phyloP scores from a whole-genome alignment of 169 alveolate species.

The Plasmodium vivax region DNA sequence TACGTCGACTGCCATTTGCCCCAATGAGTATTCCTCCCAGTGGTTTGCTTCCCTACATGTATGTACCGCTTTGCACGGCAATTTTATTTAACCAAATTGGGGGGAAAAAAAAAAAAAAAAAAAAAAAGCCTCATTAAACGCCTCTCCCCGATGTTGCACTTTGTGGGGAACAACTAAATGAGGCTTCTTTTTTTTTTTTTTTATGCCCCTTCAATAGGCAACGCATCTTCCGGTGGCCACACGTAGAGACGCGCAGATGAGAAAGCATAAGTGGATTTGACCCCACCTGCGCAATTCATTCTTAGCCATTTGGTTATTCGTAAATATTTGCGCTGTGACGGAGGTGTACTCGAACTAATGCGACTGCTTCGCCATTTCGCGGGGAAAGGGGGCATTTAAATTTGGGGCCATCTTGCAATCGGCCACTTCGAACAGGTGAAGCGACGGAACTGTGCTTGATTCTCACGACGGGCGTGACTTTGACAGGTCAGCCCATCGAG shows the following conservation, averaged over 20 bases:
- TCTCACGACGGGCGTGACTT: neutral
- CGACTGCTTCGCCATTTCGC: neutral
- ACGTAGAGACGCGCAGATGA: neutral
- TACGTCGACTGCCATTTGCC: neutral
- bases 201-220: neutral
- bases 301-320: neutral
- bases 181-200: neutral
- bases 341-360: neutral
- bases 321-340: neutral
- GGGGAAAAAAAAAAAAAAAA: neutral
- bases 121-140: neutral
- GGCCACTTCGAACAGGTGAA: neutral
- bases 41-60: neutral
- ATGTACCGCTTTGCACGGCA: neutral
- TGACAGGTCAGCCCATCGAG: neutral
- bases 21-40: neutral
- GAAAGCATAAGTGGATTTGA: neutral
- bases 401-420: neutral
- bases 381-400: neutral
- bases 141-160: neutral
- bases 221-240: neutral
- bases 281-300: neutral
- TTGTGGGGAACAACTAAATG: neutral
- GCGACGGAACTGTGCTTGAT: neutral
- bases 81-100: neutral